Base-by-base conservation (phyloP, 116 monocot genomes). In the Cymodocea nodosa region DNA sequence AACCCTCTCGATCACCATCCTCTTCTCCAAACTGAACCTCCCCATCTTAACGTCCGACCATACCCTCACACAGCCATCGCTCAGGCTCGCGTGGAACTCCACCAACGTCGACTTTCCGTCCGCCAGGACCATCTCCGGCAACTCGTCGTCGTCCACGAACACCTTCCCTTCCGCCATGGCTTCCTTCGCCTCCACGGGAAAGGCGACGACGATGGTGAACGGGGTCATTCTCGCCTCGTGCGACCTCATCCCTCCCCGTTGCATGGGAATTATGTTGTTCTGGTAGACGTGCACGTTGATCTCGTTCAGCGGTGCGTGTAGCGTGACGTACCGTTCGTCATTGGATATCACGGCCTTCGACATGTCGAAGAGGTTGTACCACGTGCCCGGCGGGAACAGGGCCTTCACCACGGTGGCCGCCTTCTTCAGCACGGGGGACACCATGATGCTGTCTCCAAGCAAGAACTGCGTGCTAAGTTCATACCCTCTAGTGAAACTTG, bases 321-420 rank as follows among this genome's bases (percentile, higher is more conserved):
- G 82, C 10, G 76, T 75, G 30, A 88, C 59, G 64, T 75, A 66
- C 51, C 62, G 17, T 2, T 63, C 87, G 11, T 85, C 90, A 50
- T 80, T 71, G 0, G 84, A 77, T 2, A 84, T 44, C 16, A 98
- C 82, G 4, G 67, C 76, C 65, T 84, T 85, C 1, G 73, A 75
- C 74, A 78, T 77, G 75, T 98, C 88, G 69, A 98, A 98, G 50
- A 98, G 54, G 57, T 79, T 98, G 66, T 91, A 98, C 97, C 97
- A 98, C 2, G 86, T 82, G 2, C 97, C 97, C 0, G 83, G 85
- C 6, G 97, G 97, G 66, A 98, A 98, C 70, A 91, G 52, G 0
- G 82, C 91, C 17, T 82, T 75, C 39, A 98, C 91, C 1, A 69
- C 63, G 1, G 81, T 84, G 4, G 84, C 80, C 1, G 70, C 81